phyloP scores from a whole-genome alignment of 1,139 yeast genomes.

The Kodamaea alishanica region DNA sequence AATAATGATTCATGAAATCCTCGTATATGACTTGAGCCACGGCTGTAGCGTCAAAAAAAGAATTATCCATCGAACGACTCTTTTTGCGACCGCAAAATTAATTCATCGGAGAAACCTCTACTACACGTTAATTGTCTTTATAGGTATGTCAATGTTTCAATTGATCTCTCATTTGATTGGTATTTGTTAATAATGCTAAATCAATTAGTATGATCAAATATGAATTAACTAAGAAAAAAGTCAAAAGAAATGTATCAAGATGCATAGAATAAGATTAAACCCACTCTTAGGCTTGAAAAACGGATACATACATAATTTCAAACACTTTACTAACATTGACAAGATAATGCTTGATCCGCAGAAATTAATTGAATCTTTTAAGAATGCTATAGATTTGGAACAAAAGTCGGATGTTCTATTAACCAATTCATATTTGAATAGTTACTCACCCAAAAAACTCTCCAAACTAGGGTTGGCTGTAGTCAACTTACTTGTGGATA shows the following conservation, averaged over 20 bases:
- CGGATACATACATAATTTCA: slow-evolving; percentile 22
- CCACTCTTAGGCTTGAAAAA: slow-evolving; percentile 28
- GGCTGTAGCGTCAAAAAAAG: too few relatives aligned
- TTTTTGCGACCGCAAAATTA: too few relatives aligned
- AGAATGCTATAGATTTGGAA: slow-evolving; percentile 53
- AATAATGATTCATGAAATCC: too few relatives aligned
- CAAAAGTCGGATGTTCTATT: slow-evolving; percentile 55
- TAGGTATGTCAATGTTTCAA: slow-evolving; percentile 4
- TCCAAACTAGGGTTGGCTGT: slow-evolving; percentile 74
- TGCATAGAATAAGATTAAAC: slow-evolving; percentile 16
- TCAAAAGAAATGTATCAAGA: slow-evolving; percentile 19
- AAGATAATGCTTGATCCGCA: slow-evolving; percentile 3
- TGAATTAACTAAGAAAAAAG: slow-evolving; percentile 8
- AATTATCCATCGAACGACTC: too few relatives aligned
- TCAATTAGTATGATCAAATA: slow-evolving; percentile 13
- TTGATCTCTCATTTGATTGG: slow-evolving; percentile 5
- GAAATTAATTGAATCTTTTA: slow-evolving; percentile 40
- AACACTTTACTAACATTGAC: slow-evolving; percentile 8
- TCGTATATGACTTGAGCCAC: too few relatives aligned
- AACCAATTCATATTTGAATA: slow-evolving; percentile 46
- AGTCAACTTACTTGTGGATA: slow-evolving; percentile 56
- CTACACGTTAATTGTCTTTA: too few relatives aligned
- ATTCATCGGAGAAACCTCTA: too few relatives aligned
- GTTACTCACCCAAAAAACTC: slow-evolving; percentile 60
- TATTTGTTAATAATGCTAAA: slow-evolving; percentile 1